A percentile compares a stretch with the other conserved stretches of the same genome.
phyloP scores from a whole-genome alignment of 2,329 filamentous ascomycete genomes.

The Microdochium paspali region DNA sequence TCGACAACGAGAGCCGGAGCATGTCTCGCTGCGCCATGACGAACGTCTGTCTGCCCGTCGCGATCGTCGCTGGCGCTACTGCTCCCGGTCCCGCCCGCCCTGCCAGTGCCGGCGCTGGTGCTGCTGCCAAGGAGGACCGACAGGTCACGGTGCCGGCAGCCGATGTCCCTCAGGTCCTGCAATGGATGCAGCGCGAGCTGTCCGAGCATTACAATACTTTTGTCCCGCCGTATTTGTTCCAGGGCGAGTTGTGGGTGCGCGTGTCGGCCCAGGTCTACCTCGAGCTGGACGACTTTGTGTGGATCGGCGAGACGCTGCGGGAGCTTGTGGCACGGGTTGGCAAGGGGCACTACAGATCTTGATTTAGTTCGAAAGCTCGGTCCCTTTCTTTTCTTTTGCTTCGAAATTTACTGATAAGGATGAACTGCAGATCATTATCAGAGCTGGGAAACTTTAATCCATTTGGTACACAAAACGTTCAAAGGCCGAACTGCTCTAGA shows the following conservation, averaged over 20 bases:
- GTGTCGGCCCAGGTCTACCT: conserved; percentile 79
- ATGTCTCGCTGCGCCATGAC: conserved; percentile 59
- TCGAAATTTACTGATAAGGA: too few species aligned
- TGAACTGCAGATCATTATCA: too few species aligned
- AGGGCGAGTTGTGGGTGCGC: conserved; percentile 56
- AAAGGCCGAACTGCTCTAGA: too few species aligned
- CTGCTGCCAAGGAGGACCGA: conserved; percentile 4
- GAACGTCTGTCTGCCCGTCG: conserved; percentile 66
- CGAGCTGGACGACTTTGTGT: conserved; percentile 70
- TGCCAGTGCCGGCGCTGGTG: conserved; percentile 5
- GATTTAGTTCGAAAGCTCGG: too few species aligned
- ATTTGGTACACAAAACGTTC: too few species aligned
- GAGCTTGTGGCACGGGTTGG: conserved; percentile 30
- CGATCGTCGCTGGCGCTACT: conserved; percentile 9
- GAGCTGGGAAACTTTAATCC: too few species aligned
- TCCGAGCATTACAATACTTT: conserved; percentile 61
- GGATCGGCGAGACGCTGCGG: conserved; percentile 50
- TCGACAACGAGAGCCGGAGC: conserved; percentile 56
- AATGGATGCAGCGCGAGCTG: conserved; percentile 49
- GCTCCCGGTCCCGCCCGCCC: too few species aligned
- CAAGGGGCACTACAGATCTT: conserved; percentile 15
- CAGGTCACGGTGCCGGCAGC: conserved; percentile 12
- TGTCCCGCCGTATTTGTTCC: conserved; percentile 53
- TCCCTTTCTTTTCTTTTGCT: too few species aligned
- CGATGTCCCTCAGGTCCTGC: conserved; percentile 22